Conservation (phyloP, 768 basidiomycete genomes). For the Lactifluus piperatus region DNA sequence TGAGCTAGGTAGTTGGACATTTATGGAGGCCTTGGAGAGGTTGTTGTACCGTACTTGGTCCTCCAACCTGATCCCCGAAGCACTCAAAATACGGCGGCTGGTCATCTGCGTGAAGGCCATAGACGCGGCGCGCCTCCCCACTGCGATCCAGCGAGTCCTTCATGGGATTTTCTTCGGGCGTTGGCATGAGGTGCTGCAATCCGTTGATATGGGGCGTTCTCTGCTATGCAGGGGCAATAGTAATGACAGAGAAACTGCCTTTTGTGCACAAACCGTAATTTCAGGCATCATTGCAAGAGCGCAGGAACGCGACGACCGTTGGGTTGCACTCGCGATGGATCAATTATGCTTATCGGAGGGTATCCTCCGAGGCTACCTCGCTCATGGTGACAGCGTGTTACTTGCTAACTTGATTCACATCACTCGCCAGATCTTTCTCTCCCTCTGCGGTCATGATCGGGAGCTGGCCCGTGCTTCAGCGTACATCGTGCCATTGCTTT, state of each 20-base stretch:
- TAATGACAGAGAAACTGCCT: background rate
- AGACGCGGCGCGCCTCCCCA: background rate
- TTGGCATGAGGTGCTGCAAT: background rate
- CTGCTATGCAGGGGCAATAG: background rate
- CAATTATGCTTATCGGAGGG: background rate
- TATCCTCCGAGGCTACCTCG: background rate
- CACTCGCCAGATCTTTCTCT: background rate
- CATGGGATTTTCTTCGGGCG: background rate
- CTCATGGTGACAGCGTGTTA: no score
- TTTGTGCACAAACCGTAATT: background rate
- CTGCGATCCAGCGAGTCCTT: background rate
- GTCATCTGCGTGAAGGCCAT: background rate
- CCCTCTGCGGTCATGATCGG: background rate
- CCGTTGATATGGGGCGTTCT: background rate
- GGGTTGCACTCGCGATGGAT: background rate
- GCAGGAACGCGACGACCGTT: background rate
- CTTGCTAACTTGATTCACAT: no score
- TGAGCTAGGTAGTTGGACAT: no score
- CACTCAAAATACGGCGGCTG: background rate
- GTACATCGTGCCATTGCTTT: background rate
- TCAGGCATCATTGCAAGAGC: background rate
- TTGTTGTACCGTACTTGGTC: background rate
- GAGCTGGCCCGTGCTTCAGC: background rate
- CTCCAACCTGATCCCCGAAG: background rate
- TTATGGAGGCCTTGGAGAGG: background rate